Evolutionary conservation across 495 filamentous ascomycete species (phyloP), one percentile per base, ranked within the genome.

Genomic region (Hypoxylon crocopeplum): DNA sequence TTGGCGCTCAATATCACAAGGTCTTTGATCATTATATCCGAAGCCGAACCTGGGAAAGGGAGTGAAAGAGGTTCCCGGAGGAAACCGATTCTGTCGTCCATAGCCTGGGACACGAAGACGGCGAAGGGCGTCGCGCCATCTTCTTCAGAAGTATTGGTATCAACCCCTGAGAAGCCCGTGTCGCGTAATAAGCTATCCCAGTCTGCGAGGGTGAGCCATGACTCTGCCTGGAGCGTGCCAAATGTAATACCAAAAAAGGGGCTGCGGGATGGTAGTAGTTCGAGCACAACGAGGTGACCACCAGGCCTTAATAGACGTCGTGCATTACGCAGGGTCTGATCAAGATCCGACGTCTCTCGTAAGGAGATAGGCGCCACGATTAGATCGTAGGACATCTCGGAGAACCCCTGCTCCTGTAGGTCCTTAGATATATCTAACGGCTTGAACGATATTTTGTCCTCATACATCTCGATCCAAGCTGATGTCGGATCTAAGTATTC

Each of bases 371-470:
- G 11, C 0, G 78, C 82, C 2, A 84, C n/a, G 7, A 86, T 60
- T 0, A 86, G 36, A 44, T 86, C 82, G 56, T 77, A 86, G 17
- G 13, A 13, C 5, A 66, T 45, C 10, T 60, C 68, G 12, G 42
- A 27, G 19, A 74, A 84, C 0, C 73, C 79, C 61, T 86, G 83
- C 0, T 65, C 52, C 0, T 5, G 21, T 0, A 71, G 42, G 20
- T 78, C 71, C 5, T 74, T 66, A 25, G 79, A 77, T 17, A 76
- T 67, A 55, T 85, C 72, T 0, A 82, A 56, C 0, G 56, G 55
- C 34, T 77, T 73, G 60, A 71, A 86, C 1, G 62, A 60, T 68
- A 84, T 72, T 0, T 62, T 62, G 25, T 75, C 61, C 0, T 22
- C 40, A 37, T 66, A 77, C 25, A 7, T 37, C 22, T 38, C 29